Evolutionary conservation across 805 yeast genomes (phyloP).

Genomic region (Yarrowia sp.): DNA sequence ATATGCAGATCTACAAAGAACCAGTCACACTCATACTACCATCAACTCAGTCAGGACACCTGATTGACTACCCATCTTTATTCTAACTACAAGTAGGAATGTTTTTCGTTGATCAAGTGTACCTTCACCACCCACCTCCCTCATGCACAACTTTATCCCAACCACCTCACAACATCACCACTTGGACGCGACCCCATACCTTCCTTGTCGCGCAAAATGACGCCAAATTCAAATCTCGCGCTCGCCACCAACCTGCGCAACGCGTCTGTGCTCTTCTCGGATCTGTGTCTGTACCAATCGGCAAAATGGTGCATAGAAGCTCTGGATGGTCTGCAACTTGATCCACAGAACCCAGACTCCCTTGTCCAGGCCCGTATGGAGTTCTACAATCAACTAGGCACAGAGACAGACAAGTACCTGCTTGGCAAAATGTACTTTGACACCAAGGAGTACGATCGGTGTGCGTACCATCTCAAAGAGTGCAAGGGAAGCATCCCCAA

Average conservation of each 20-base stretch:
- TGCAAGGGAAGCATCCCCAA: constrained; percentile 52
- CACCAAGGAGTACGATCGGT: constrained; percentile 84
- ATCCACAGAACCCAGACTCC: constrained; percentile 10
- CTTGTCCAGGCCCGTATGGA: constrained; percentile 4
- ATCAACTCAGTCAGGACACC: no score
- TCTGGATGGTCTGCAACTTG: constrained; percentile 12
- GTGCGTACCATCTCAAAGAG: constrained; percentile 63
- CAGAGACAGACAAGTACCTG: constrained; percentile 56
- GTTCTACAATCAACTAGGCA: constrained; percentile 19
- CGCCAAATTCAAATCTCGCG: not conserved
- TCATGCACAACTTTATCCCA: not conserved
- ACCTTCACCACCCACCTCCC: no score
- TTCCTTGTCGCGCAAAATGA: not conserved
- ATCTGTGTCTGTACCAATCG: constrained; percentile 33
- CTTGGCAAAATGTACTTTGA: constrained; percentile 79
- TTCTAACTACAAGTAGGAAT: no score
- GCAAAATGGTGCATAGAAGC: constrained; percentile 38
- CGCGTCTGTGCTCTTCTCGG: constrained; percentile 24
- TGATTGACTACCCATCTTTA: no score
- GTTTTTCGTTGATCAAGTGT: no score
- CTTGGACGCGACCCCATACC: not conserved
- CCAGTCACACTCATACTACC: no score
- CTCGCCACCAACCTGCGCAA: constrained; percentile 7
- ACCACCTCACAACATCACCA: constrained; percentile 15
- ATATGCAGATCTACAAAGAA: no score